Conservation (phyloP, 495 filamentous ascomycete genomes). For the Saxispiralis lemnorum region DNA sequence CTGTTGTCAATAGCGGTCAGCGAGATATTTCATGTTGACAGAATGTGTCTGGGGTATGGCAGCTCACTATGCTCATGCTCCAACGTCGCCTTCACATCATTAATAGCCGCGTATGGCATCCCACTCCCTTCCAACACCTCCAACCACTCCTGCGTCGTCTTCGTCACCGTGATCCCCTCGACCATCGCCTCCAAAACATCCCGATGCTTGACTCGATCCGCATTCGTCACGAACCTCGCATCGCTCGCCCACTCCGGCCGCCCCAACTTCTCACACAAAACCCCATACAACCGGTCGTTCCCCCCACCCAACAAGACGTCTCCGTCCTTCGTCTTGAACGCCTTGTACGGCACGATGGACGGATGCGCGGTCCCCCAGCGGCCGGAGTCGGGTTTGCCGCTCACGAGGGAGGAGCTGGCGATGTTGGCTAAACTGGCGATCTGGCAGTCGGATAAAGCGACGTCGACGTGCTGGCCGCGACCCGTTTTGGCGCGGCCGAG, state of each 20-base stretch:
- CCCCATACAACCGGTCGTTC: constrained; percentile 78
- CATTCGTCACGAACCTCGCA: constrained; percentile 58
- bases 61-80: constrained; percentile 59
- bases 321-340: constrained; percentile 83
- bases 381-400: constrained; percentile 69
- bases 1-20: constrained; percentile 24
- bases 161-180: constrained; percentile 50
- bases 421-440: constrained; percentile 85
- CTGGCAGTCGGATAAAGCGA: constrained; percentile 79
- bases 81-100: constrained; percentile 71
- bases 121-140: constrained; percentile 73
- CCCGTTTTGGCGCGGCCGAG: constrained; percentile 50
- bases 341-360: constrained; percentile 91
- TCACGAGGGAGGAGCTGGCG: constrained; percentile 79
- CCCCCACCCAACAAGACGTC: constrained; percentile 85
- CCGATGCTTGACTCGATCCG: constrained; percentile 63
- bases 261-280: constrained; percentile 63
- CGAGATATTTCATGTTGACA: background rate
- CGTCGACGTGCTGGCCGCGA: constrained; percentile 82
- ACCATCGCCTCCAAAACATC: constrained; percentile 58
- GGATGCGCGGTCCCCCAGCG: constrained; percentile 94
- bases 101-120: constrained; percentile 88
- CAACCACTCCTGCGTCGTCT: constrained; percentile 77
- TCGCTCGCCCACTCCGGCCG: constrained; percentile 67
- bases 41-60: background rate